Evolutionary conservation across 2,329 filamentous ascomycete species (phyloP).

Genomic region (Hyphodiscus sp.): DNA sequence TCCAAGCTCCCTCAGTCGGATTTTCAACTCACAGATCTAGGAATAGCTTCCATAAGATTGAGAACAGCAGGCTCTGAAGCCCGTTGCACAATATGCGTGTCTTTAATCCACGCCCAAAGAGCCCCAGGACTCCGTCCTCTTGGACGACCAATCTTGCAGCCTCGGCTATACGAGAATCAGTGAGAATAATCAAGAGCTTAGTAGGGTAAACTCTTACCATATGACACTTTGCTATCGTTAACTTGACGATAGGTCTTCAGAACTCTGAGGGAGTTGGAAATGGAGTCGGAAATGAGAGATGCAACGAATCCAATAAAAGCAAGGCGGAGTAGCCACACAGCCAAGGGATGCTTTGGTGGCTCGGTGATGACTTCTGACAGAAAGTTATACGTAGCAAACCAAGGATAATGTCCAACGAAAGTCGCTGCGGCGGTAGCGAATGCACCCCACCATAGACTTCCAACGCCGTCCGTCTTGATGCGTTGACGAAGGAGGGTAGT

Average conservation of each 20-base stretch:
- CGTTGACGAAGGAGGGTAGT: slow-evolving; percentile 38
- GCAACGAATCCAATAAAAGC: slow-evolving; percentile 40
- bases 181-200: background rate
- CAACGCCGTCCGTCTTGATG: slow-evolving; percentile 38
- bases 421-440: slow-evolving; percentile 43
- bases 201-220: slow-evolving; percentile 29
- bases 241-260: slow-evolving; percentile 45
- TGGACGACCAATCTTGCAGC: slow-evolving; percentile 36
- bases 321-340: slow-evolving; percentile 38
- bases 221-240: slow-evolving; percentile 41
- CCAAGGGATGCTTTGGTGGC: slow-evolving; percentile 34
- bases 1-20: background rate
- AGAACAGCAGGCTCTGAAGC: slow-evolving; percentile 40
- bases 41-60: slow-evolving; percentile 44
- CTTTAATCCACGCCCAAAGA: slow-evolving; percentile 40
- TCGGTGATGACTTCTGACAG: slow-evolving; percentile 35
- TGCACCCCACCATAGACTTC: slow-evolving; percentile 44
- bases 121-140: slow-evolving; percentile 36
- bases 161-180: slow-evolving; percentile 29
- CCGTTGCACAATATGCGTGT: slow-evolving; percentile 44
- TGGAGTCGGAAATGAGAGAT: slow-evolving; percentile 38
- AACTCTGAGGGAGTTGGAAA: slow-evolving; percentile 42
- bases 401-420: slow-evolving; percentile 43
- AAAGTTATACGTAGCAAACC: slow-evolving; percentile 45
- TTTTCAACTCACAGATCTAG: slow-evolving; percentile 37